These are phyloP conservation scores for Sclerospora graminicola DNA, from an alignment of 352 stramenopile genomes.

Conservation along the genomic window DNA sequence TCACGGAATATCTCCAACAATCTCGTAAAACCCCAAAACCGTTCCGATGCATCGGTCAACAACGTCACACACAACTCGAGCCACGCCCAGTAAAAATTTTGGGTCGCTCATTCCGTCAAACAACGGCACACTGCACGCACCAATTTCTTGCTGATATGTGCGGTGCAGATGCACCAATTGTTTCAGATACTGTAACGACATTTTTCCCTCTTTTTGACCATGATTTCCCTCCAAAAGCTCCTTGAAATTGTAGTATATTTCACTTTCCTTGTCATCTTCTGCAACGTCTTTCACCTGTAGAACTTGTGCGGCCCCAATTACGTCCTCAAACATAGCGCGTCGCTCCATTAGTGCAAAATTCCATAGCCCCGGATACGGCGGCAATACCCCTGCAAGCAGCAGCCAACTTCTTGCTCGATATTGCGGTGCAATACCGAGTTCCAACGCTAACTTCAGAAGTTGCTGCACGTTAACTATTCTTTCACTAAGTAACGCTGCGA, in stretches of 20 bases:
- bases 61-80: constrained; percentile 32
- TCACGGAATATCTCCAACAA: constrained; percentile 52
- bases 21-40: constrained; percentile 65
- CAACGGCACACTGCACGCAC: constrained; percentile 10
- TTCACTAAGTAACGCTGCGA: constrained; percentile 51
- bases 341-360: constrained; percentile 41
- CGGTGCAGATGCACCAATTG: constrained; percentile 30
- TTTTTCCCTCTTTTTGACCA: neutral
- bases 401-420: constrained; percentile 52
- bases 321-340: constrained; percentile 52
- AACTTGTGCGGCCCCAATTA: constrained; percentile 37
- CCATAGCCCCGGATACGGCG: constrained; percentile 51
- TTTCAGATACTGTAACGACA: constrained; percentile 11
- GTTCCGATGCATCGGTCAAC: constrained; percentile 27
- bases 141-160: constrained; percentile 33
- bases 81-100: constrained; percentile 24
- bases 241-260: constrained; percentile 16
- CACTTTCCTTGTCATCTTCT: constrained; percentile 5
- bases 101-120: constrained; percentile 33
- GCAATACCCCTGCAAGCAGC: constrained; percentile 42
- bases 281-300: constrained; percentile 24
- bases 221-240: constrained; percentile 9
- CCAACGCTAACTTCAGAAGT: constrained; percentile 60
- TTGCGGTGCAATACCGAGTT: constrained; percentile 50
- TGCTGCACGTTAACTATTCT: constrained; percentile 47